phyloP scores from a whole-genome alignment of 2,329 filamentous ascomycete genomes.

The Kalaharituber pfeilii region DNA sequence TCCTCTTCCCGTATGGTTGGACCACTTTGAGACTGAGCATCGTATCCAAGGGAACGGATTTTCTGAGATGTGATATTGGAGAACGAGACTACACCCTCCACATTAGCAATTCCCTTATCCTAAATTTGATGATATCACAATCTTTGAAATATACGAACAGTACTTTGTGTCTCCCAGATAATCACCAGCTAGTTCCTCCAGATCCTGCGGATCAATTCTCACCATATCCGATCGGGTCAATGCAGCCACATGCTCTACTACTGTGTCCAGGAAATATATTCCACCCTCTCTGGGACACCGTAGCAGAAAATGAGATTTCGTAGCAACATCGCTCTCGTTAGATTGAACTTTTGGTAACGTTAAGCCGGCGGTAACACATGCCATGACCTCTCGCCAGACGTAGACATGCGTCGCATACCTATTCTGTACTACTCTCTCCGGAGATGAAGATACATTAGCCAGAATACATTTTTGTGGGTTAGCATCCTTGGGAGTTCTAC shows the following conservation, averaged over 20 bases:
- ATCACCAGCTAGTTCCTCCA: conserved; percentile 50
- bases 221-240: conserved; percentile 49
- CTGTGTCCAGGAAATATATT: conserved; percentile 37
- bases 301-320: conserved; percentile 40
- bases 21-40: conserved; percentile 20
- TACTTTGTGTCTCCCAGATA: conserved; percentile 47
- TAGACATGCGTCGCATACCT: conserved; percentile 25
- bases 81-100: conserved; percentile 5
- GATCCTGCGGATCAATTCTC: conserved; percentile 48
- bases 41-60: conserved; percentile 26
- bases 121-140: conserved; percentile 1
- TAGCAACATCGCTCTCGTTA: conserved; percentile 28
- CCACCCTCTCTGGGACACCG: conserved; percentile 42
- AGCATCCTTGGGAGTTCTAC: neutral
- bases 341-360: conserved; percentile 28
- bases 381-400: conserved; percentile 34
- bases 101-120: too few species aligned
- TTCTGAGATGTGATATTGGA: conserved; percentile 23
- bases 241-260: conserved; percentile 47
- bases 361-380: conserved; percentile 36
- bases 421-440: conserved; percentile 21
- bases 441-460: neutral
- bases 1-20: conserved; percentile 23
- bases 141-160: conserved; percentile 24
- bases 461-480: neutral